These are phyloP conservation scores for Fistulinella prunicolor DNA, from an alignment of 768 basidiomycete species.

Conservation along the genomic window DNA sequence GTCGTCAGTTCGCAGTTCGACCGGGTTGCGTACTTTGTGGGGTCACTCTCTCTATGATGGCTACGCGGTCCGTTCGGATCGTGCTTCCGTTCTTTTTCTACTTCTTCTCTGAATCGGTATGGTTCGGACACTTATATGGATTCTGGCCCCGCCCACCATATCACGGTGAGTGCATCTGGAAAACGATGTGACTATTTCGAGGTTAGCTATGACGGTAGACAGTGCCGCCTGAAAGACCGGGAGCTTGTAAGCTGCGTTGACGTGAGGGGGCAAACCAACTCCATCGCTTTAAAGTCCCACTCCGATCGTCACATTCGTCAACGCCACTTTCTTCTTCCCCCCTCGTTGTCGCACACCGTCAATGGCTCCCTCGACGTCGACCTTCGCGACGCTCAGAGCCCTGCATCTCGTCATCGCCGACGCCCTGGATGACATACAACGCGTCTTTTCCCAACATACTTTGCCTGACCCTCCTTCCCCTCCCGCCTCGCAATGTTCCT, in stretches of 20 bases:
- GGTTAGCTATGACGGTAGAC: not conserved
- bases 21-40: not conserved
- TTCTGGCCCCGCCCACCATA: not conserved
- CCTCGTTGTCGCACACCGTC: no score
- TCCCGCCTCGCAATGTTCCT: slow-evolving; percentile 16
- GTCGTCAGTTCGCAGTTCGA: no score
- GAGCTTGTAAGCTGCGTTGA: slow-evolving; percentile 4
- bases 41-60: not conserved
- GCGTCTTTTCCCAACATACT: slow-evolving; percentile 41
- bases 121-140: slow-evolving; percentile 15
- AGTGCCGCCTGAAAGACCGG: not conserved
- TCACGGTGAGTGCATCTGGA: slow-evolving; percentile 10
- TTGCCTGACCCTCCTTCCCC: slow-evolving; percentile 9
- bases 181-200: slow-evolving; percentile 17
- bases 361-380: slow-evolving; percentile 42
- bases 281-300: slow-evolving; percentile 16
- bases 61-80: slow-evolving; percentile 1
- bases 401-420: slow-evolving; percentile 66
- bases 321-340: slow-evolving; percentile 5
- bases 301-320: slow-evolving; percentile 6
- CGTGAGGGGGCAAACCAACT: slow-evolving; percentile 5
- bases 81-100: slow-evolving; percentile 8
- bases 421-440: slow-evolving; percentile 67
- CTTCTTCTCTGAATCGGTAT: slow-evolving; percentile 16
- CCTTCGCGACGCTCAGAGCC: slow-evolving; percentile 60